Conservation (phyloP, 345 rosid genomes). For the Syzygium aqueum region DNA sequence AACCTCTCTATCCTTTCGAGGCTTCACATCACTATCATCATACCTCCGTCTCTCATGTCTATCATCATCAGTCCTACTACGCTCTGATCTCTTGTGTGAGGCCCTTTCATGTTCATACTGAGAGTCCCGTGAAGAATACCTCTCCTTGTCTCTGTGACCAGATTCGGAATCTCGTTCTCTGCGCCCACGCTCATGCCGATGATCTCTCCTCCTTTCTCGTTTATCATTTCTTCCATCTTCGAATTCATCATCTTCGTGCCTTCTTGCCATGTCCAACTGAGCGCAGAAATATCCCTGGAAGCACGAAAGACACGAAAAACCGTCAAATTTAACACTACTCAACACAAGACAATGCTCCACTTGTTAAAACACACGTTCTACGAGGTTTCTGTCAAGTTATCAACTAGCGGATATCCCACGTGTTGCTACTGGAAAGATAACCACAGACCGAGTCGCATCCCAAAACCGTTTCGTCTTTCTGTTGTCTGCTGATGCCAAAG, state of each 20-base stretch:
- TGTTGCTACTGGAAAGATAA: not conserved
- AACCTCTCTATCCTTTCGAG: slow-evolving; percentile 16
- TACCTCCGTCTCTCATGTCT: slow-evolving; percentile 15
- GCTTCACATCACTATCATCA: slow-evolving; percentile 6
- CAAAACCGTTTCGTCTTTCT: no score
- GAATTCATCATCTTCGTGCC: slow-evolving; percentile 5
- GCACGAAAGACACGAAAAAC: not conserved
- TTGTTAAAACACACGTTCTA: not conserved
- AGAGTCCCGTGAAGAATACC: slow-evolving; percentile 10
- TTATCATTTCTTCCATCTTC: slow-evolving; percentile 11
- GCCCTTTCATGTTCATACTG: slow-evolving; percentile 17
- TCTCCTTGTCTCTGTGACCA: slow-evolving; percentile 13
- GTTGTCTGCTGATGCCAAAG: no score
- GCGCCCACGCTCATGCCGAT: slow-evolving; percentile 11
- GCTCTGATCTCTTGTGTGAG: not conserved
- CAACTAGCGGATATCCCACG: not conserved
- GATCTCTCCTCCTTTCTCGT: slow-evolving; percentile 9
- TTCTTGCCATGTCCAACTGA: not conserved
- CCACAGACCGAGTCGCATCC: not conserved
- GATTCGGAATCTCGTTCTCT: slow-evolving; percentile 11
- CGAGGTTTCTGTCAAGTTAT: not conserved
- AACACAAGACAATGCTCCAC: not conserved
- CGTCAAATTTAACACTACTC: not conserved
- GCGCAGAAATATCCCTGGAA: not conserved
- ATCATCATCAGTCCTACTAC: slow-evolving; percentile 6